A percentile compares a stretch with the other conserved stretches of the same genome.
Conservation (phyloP, 169 alveolate genomes). For the Amoebophrya sp. region DNA sequence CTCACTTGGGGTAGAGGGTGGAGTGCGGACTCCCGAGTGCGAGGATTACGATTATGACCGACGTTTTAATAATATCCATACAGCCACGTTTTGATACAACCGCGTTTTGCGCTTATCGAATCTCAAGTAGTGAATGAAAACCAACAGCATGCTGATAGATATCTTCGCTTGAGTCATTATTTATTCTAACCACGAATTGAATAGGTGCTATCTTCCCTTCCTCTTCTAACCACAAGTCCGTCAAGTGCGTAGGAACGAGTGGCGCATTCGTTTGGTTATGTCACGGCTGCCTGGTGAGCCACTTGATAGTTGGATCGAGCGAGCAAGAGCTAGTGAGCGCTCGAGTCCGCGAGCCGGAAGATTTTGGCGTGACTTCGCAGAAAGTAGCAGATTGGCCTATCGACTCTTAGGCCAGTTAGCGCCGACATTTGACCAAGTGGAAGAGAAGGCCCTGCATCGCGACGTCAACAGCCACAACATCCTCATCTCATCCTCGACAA, state of each 20-base stretch:
- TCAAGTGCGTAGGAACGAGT: background rate
- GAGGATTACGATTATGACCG: conserved; percentile 14
- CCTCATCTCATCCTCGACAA: background rate
- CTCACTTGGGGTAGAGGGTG: background rate
- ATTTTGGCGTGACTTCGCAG: background rate
- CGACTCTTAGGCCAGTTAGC: background rate
- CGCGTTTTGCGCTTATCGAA: too few species aligned
- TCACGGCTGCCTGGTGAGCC: conserved; percentile 23
- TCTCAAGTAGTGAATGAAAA: too few species aligned
- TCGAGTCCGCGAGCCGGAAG: background rate
- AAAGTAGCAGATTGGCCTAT: background rate
- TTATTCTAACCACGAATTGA: too few species aligned
- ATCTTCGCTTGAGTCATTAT: too few species aligned
- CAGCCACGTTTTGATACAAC: too few species aligned
- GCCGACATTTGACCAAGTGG: background rate
- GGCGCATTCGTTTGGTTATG: background rate
- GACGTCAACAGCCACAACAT: background rate
- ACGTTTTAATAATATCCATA: too few species aligned
- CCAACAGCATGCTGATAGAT: too few species aligned
- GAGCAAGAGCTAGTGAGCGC: background rate
- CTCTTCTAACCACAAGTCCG: too few species aligned
- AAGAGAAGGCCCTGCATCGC: background rate
- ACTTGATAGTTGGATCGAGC: background rate
- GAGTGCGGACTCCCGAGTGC: conserved; percentile 11
- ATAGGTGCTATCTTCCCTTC: too few species aligned